phyloP scores from a whole-genome alignment of 2,329 filamentous ascomycete genomes.

The Ceratocystis alfenasii region DNA sequence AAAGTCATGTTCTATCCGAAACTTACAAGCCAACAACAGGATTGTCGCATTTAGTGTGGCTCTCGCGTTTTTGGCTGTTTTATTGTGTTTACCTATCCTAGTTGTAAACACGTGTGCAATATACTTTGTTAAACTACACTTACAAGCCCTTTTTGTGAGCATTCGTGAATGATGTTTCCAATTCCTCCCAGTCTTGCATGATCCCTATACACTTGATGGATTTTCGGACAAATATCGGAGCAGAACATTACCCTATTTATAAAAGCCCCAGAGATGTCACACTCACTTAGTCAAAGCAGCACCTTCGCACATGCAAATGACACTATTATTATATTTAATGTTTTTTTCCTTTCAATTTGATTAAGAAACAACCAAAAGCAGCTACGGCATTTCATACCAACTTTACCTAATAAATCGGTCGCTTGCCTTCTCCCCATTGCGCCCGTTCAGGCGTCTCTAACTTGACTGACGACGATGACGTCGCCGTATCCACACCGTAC shows the following conservation, averaged over 20 bases:
- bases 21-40: background rate
- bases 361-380: slow-evolving; percentile 19
- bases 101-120: slow-evolving; percentile 36
- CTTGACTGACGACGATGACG: slow-evolving; percentile 28
- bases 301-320: background rate
- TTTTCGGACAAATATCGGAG: background rate
- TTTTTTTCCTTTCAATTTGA: slow-evolving; percentile 6
- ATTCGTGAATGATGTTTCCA: background rate
- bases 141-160: background rate
- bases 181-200: too few species aligned
- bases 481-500: slow-evolving; percentile 33
- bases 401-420: slow-evolving; percentile 32
- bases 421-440: slow-evolving; percentile 34
- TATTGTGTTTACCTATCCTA: slow-evolving; percentile 39
- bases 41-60: background rate
- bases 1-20: background rate
- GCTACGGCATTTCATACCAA: slow-evolving; percentile 6
- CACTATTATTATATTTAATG: background rate
- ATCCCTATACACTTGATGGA: background rate
- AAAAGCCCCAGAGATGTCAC: background rate
- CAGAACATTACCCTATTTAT: background rate
- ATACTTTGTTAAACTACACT: slow-evolving; percentile 16
- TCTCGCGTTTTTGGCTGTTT: slow-evolving; percentile 31
- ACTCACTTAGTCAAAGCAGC: background rate
- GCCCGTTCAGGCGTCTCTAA: slow-evolving; percentile 16